Evolutionary conservation across 2,329 filamentous ascomycete genomes (phyloP).

Genomic region (Fusarium oxysporum): DNA sequence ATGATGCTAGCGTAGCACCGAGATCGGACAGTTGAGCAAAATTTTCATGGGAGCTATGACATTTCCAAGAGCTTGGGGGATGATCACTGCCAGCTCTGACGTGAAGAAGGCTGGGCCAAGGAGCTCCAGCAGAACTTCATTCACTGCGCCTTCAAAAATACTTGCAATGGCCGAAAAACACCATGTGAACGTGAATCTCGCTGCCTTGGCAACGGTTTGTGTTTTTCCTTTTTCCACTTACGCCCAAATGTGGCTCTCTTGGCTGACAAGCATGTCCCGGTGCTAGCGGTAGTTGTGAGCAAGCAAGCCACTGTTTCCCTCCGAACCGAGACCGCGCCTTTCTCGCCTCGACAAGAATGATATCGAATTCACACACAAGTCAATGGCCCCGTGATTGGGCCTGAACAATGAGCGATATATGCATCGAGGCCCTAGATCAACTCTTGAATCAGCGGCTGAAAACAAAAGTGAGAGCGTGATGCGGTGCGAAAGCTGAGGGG

Average conservation of each 20-base stretch:
- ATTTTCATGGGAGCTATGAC: constrained; percentile 19
- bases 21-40: constrained; percentile 27
- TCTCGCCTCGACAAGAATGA: neutral
- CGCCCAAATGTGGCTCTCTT: neutral
- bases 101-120: neutral
- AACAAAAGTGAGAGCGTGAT: rapidly evolving
- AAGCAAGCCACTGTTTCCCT: neutral
- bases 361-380: neutral
- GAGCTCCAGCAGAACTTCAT: neutral
- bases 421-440: neutral
- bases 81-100: neutral
- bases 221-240: neutral
- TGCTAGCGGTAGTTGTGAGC: constrained; percentile 13
- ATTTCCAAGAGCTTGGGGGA: neutral
- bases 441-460: neutral
- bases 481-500: neutral
- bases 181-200: rapidly evolving
- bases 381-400: neutral
- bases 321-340: neutral
- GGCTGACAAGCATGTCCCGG: constrained; percentile 4
- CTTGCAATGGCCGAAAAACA: neutral
- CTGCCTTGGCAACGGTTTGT: neutral
- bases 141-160: rapidly evolving
- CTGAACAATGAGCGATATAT: neutral
- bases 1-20: constrained; percentile 16